These are phyloP conservation scores for Canariomyces notabilis DNA, from an alignment of 2,329 filamentous ascomycete genomes.

Conservation along the genomic window DNA sequence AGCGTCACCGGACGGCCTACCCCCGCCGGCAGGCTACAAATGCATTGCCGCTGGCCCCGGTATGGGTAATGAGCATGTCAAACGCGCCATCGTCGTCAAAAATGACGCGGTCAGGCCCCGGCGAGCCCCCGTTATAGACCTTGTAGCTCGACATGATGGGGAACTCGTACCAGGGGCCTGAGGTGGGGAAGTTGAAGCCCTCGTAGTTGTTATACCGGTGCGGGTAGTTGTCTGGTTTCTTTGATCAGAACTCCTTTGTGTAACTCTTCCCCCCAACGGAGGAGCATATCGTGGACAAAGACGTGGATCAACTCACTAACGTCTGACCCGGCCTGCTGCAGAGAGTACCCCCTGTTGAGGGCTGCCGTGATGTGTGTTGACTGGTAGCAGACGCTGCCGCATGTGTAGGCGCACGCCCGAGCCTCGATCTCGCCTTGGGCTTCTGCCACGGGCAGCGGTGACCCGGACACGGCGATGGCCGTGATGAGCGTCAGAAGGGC, in stretches of 20 bases:
- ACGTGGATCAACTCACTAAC: conserved; percentile 21
- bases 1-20: neutral
- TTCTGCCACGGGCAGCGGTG: conserved; percentile 21
- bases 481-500: conserved; percentile 16
- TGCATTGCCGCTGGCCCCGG: conserved; percentile 56
- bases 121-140: conserved; percentile 46
- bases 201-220: conserved; percentile 42
- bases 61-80: conserved; percentile 60
- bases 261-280: too few species aligned
- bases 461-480: conserved; percentile 15
- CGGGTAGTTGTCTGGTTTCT: conserved; percentile 34
- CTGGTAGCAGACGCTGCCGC: conserved; percentile 35
- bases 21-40: conserved; percentile 51
- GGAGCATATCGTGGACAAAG: neutral
- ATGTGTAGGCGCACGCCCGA: conserved; percentile 33
- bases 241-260: neutral
- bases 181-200: conserved; percentile 37
- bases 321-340: conserved; percentile 25
- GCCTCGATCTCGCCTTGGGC: neutral
- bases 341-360: conserved; percentile 32
- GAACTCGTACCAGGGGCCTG: conserved; percentile 39
- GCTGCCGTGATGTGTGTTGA: conserved; percentile 32
- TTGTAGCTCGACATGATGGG: conserved; percentile 34
- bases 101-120: conserved; percentile 58
- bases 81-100: conserved; percentile 51